Evolutionary conservation across 208 protist species (phyloP), one percentile per base, ranked within the genome.

Genomic region (Kentomonas sorsogonicus): DNA sequence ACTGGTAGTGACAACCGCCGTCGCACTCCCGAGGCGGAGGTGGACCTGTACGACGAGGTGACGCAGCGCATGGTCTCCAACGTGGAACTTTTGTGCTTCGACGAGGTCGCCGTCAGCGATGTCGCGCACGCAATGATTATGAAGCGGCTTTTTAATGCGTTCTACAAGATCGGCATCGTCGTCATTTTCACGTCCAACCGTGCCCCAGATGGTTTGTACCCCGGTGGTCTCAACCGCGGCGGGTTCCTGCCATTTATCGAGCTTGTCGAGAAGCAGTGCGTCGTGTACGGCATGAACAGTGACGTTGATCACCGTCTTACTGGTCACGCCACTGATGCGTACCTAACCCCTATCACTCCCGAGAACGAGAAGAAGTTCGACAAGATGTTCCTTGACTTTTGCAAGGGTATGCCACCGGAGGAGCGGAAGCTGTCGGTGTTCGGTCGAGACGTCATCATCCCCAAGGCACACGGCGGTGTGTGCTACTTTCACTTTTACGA

Each of bases 121-220:
- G 88, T 98, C 3, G 94, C 91, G 2, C 84, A 98, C 63, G 95
- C 95, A 0, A 98, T 98, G 95, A 97, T 98, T 53, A 60, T 98
- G 23, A 88, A 93, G 39, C 74, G 95, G 18, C 69, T 98, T 1
- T 97, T 98, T 53, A 56, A 84, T 26, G 62, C 82, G 1, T 91
- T 97, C 40, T 96, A 94, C 63, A 86, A 93, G 47, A 80, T 94
- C 15, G 96, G 95, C 1, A 65, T 96, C 27, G 80, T 96, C 0
- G 80, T 97, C 0, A 77, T 98, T 11, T 95, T 93, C 45, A 98
- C 95, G 23, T 97, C 94, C 3, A 98, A 98, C 56, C 66, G 92
- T 1, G 60, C 74, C 0, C 86, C 86, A 0, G 67, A 86, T 18
- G 73, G 93, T 16, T 56, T 98, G 7, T 98, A 98, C 72, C 77